Evolutionary conservation across 2,329 filamentous ascomycete species (phyloP).

Genomic region (Fusarium xylarioides): DNA sequence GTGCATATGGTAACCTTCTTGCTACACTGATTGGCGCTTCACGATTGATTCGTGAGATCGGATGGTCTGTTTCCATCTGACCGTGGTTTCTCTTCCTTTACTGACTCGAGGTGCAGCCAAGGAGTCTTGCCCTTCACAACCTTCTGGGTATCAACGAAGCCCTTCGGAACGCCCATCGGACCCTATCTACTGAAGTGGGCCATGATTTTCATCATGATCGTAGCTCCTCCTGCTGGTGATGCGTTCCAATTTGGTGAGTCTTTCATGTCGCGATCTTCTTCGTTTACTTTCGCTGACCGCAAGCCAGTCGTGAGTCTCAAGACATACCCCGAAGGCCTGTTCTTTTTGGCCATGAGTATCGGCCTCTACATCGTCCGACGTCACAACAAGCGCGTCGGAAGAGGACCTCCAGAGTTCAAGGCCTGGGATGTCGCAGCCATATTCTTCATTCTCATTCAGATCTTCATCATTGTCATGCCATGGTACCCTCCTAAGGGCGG

Average conservation of each 20-base stretch:
- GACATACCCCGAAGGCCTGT: slow-evolving; percentile 67
- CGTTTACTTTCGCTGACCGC: no score
- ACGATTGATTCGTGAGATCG: slow-evolving; percentile 67
- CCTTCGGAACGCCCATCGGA: slow-evolving; percentile 70
- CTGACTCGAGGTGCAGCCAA: slow-evolving; percentile 54
- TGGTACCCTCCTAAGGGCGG: slow-evolving; percentile 75
- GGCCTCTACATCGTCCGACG: slow-evolving; percentile 68
- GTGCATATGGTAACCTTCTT: slow-evolving; percentile 67
- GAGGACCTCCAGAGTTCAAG: slow-evolving; percentile 61
- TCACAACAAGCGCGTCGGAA: slow-evolving; percentile 60
- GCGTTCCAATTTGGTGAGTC: slow-evolving; percentile 68
- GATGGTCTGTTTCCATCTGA: slow-evolving; percentile 64
- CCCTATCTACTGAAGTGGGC: slow-evolving; percentile 67
- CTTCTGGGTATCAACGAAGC: slow-evolving; percentile 70
- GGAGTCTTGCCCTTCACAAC: slow-evolving; percentile 66
- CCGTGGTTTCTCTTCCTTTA: slow-evolving; percentile 65
- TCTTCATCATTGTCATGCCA: slow-evolving; percentile 73
- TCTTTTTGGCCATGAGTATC: slow-evolving; percentile 63
- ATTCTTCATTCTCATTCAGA: slow-evolving; percentile 67
- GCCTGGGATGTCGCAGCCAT: slow-evolving; percentile 66
- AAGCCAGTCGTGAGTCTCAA: slow-evolving; percentile 66
- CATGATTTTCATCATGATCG: slow-evolving; percentile 67
- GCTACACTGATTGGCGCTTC: slow-evolving; percentile 64
- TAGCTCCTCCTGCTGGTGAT: slow-evolving; percentile 69
- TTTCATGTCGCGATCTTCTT: rapidly evolving